Evolutionary conservation across 345 rosid species (phyloP).

Genomic region (Eutrema japonicum): DNA sequence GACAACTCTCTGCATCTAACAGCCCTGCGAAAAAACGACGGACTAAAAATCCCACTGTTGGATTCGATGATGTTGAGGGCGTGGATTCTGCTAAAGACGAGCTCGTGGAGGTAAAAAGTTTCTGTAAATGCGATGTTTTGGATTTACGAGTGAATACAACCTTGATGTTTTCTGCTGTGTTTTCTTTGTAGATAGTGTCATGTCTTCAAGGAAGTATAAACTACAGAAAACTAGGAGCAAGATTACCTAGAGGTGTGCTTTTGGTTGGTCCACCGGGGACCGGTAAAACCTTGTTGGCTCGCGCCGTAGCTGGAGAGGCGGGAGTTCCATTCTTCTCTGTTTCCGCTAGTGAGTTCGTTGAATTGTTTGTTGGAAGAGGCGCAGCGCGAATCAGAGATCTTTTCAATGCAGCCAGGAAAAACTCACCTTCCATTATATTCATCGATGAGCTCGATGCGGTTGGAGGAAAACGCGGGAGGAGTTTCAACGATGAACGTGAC

Average conservation of each 20-base stretch:
- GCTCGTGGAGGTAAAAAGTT: conserved; percentile 75
- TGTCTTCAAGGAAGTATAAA: conserved; percentile 93
- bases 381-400: conserved; percentile 97
- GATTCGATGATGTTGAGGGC: conserved; percentile 94
- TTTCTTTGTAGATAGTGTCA: conserved; percentile 73
- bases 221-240: conserved; percentile 86
- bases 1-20: conserved; percentile 86
- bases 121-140: not conserved
- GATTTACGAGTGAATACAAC: not conserved
- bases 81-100: conserved; percentile 92
- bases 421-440: conserved; percentile 87
- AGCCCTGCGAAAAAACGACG: conserved; percentile 80
- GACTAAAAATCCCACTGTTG: conserved; percentile 60
- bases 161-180: conserved; percentile 20
- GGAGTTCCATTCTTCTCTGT: conserved; percentile 95
- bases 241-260: conserved; percentile 87
- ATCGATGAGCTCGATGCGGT: conserved; percentile 98
- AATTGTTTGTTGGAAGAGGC: conserved; percentile 97
- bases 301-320: conserved; percentile 97
- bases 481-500: conserved; percentile 97
- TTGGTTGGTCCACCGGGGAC: conserved; percentile 98
- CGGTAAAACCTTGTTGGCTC: conserved; percentile 92
- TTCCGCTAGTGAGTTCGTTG: conserved; percentile 98
- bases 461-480: conserved; percentile 96
- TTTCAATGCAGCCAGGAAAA: conserved; percentile 75